Conservation (phyloP, 179 eudicot species). For the Amaranthus tricolor region DNA sequence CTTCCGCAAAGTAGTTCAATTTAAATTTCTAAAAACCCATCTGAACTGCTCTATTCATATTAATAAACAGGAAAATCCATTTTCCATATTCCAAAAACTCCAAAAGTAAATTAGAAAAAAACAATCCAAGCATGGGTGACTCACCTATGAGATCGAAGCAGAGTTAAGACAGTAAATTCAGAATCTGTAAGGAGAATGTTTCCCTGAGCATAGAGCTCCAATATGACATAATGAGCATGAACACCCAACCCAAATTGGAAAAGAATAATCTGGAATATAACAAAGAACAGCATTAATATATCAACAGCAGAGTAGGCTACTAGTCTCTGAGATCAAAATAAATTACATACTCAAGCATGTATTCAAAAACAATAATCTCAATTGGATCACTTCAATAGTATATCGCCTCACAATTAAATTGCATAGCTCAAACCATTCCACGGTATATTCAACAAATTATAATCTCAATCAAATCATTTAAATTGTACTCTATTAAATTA, state of each 20-base stretch:
- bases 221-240: constrained; percentile 78
- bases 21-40: not conserved
- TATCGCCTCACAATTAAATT: not conserved
- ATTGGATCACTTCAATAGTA: too few species aligned
- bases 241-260: constrained; percentile 96
- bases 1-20: not conserved
- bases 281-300: not conserved
- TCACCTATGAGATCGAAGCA: constrained; percentile 81
- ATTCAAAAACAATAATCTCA: too few species aligned
- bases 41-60: not conserved
- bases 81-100: not conserved
- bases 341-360: too few species aligned
- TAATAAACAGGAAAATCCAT: not conserved
- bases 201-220: constrained; percentile 61
- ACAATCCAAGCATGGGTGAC: constrained; percentile 12
- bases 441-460: not conserved
- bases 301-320: too few species aligned
- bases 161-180: constrained; percentile 68
- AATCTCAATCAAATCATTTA: not conserved
- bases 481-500: not conserved
- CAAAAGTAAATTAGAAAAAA: not conserved
- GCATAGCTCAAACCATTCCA: not conserved
- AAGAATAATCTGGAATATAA: constrained; percentile 60
- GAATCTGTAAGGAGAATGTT: constrained; percentile 69
- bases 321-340: not conserved